Evolutionary conservation across 352 stramenopile genomes (phyloP), one percentile per base, ranked within the genome.

Genomic region (Peronosclerospora sorghi): DNA sequence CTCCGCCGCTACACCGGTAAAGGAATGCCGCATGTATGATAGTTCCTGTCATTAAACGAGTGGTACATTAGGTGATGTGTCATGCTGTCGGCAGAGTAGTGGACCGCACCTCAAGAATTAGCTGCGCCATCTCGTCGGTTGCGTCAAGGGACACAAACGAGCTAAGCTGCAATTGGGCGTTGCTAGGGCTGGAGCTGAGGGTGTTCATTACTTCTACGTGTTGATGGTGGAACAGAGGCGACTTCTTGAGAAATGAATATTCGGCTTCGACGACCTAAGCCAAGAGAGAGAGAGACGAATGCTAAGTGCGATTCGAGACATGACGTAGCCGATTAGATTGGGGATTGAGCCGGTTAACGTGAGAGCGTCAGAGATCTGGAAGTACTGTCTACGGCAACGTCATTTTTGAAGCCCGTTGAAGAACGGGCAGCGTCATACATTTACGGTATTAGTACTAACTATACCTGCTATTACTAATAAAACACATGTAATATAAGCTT

Each of bases 91-190:
- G 8, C 5, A 30, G 34, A 34, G n/a, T 5, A 5, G 12, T n/a
- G 23, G 15, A 5, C 40, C 56, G 27, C 48, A 86, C 73, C 73
- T 88, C 75, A 44, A 88, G 75, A 38, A 88, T 85, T 29, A 83
- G 54, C 43, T 84, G 71, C 34, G 73, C 65, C 62, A 86, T 69
- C 45, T 89, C 76, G 53, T 89, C 76, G 54, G 85, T 62, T 17
- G 69, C 73, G 39, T 58, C 65, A 34, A 89, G 57, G 19, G 76
- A 85, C 38, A 89, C 53, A 41, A 89, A 89, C 56, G 67, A 83
- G 62, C 76, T 81, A 43, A 89, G 59, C 61, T 86, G 74, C 36
- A 68, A 50, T 36, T 83, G 71, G 15, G 70, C 65, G 50, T 80
- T 68, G 43, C 54, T 45, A 1, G 37, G 21, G 45, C 51, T 64